Evolutionary conservation across 768 basidiomycete species (phyloP).

Genomic region (Leucosporidium scottii): DNA sequence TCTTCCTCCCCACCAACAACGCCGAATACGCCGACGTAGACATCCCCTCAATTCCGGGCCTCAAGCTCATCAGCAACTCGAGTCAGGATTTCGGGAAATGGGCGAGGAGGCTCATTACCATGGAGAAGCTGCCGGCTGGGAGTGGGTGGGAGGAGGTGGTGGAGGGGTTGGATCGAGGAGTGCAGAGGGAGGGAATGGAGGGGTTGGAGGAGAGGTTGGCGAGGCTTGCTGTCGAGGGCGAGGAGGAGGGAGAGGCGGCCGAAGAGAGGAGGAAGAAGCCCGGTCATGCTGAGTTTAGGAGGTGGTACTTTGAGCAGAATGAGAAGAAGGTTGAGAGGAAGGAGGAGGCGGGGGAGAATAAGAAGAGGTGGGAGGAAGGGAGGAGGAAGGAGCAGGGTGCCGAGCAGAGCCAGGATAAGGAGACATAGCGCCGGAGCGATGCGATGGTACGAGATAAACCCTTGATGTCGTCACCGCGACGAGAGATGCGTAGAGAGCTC

Average conservation of each 20-base stretch:
- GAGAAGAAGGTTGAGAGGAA: too few relatives aligned
- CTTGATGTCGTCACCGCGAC: too few relatives aligned
- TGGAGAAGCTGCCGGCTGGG: conserved; percentile 57
- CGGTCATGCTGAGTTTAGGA: conserved; percentile 81
- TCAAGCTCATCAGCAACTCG: conserved; percentile 81
- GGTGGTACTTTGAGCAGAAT: conserved; percentile 59
- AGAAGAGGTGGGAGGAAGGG: too few relatives aligned
- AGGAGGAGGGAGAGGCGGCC: conserved; percentile 33
- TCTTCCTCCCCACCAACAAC: conserved; percentile 71
- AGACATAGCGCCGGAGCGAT: too few relatives aligned
- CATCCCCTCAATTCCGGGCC: conserved; percentile 68
- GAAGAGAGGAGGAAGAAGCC: conserved; percentile 49
- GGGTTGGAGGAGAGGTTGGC: conserved; percentile 17
- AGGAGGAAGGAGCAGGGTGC: too few relatives aligned
- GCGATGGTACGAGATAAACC: too few relatives aligned
- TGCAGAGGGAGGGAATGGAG: conserved; percentile 12
- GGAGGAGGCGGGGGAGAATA: too few relatives aligned
- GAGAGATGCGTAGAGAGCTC: too few relatives aligned
- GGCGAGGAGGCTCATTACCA: conserved; percentile 86
- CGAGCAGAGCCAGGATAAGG: too few relatives aligned
- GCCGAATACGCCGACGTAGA: conserved; percentile 88
- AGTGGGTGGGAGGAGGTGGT: conserved; percentile 22
- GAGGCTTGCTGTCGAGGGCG: conserved; percentile 11
- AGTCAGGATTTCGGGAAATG: conserved; percentile 90
- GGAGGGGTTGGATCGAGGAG: conserved; percentile 41